Conservation (phyloP, 805 yeast species). For the Jamesozyma spencerorum region DNA sequence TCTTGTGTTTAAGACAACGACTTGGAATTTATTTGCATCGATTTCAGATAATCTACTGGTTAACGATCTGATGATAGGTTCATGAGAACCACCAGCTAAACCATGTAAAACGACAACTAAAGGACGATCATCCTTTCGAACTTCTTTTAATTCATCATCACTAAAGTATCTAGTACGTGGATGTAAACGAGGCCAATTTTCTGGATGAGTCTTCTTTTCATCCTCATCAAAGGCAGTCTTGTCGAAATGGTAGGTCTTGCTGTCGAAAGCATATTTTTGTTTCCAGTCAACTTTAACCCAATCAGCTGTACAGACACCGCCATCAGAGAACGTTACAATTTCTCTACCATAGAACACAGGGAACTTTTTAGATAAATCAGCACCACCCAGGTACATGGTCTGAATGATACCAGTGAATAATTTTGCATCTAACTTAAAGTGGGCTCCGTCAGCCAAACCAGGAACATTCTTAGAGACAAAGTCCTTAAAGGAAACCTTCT, state of each 20-base stretch:
- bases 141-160: constrained; percentile 34
- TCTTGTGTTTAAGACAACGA: constrained; percentile 56
- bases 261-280: constrained; percentile 12
- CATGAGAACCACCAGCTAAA: constrained; percentile 73
- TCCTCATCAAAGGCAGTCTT: constrained; percentile 26
- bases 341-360: constrained; percentile 68
- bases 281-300: constrained; percentile 39
- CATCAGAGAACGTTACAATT: constrained; percentile 48
- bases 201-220: constrained; percentile 38
- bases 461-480: constrained; percentile 32
- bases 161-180: constrained; percentile 59
- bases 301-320: constrained; percentile 68
- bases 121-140: constrained; percentile 38
- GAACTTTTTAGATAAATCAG: constrained; percentile 43
- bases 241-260: constrained; percentile 13
- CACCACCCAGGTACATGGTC: constrained; percentile 57
- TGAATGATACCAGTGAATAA: constrained; percentile 69
- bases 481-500: constrained; percentile 13
- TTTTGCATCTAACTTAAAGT: constrained; percentile 51
- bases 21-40: constrained; percentile 39
- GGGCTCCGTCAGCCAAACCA: constrained; percentile 38
- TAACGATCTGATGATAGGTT: constrained; percentile 56
- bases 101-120: constrained; percentile 61
- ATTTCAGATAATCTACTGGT: constrained; percentile 35
- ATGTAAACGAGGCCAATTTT: constrained; percentile 50